phyloP scores from a whole-genome alignment of 1,284 basidiomycete genomes.

The Cryptococcus amylolentus region DNA sequence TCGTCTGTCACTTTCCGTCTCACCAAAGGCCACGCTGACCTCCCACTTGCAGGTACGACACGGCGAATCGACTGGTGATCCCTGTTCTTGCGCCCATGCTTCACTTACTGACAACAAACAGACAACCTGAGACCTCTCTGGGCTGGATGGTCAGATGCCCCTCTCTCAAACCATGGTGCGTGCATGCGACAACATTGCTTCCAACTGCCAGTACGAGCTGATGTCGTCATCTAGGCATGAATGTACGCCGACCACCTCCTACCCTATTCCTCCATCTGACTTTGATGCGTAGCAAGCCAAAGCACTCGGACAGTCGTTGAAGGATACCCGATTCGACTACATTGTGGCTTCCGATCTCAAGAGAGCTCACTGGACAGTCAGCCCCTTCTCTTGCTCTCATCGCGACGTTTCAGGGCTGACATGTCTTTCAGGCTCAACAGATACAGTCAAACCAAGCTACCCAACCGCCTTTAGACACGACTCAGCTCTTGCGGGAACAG shows the following conservation, averaged over 20 bases:
- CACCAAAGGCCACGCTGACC: neutral
- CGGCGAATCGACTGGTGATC: conserved; percentile 70
- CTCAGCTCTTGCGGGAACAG: conserved; percentile 45
- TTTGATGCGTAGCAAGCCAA: conserved; percentile 66
- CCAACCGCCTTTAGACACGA: conserved; percentile 36
- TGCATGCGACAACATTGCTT: conserved; percentile 3
- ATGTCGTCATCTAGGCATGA: conserved; percentile 9
- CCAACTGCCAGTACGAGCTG: neutral
- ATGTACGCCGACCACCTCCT: conserved; percentile 5
- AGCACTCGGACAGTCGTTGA: conserved; percentile 65
- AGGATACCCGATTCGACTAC: conserved; percentile 58
- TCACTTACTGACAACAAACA: conserved; percentile 2
- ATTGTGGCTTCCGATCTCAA: conserved; percentile 78
- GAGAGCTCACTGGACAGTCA: conserved; percentile 58
- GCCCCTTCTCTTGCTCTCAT: conserved; percentile 5
- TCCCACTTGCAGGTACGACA: conserved; percentile 60
- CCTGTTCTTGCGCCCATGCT: conserved; percentile 8
- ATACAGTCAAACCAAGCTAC: conserved; percentile 39
- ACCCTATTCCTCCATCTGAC: neutral
- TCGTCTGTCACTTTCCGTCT: conserved; percentile 30
- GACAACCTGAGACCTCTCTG: conserved; percentile 56
- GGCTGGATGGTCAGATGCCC: conserved; percentile 82
- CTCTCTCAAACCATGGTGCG: conserved; percentile 75
- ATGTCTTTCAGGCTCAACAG: conserved; percentile 37
- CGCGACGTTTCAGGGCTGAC: neutral